phyloP scores from a whole-genome alignment of 495 filamentous ascomycete species.

The Aspergillus campestris region DNA sequence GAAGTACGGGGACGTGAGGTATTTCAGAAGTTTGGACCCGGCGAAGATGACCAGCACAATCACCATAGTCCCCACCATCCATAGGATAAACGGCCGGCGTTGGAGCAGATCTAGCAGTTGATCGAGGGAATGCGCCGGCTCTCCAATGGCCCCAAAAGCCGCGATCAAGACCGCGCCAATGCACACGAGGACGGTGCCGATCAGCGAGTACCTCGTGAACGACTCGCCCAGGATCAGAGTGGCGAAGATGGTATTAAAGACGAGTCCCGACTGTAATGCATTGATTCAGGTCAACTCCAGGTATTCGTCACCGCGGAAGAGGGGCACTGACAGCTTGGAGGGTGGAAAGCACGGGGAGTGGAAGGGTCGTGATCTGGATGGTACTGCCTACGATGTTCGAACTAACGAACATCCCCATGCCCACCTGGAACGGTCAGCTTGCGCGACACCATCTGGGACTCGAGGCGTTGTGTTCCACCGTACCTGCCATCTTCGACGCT shows the following conservation, averaged over 20 bases:
- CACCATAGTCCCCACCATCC: constrained; percentile 75
- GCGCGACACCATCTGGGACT: neutral
- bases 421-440: constrained; percentile 43
- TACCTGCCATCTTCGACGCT: constrained; percentile 88
- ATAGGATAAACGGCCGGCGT: constrained; percentile 70
- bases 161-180: constrained; percentile 82
- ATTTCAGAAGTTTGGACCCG: constrained; percentile 48
- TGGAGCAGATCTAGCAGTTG: constrained; percentile 74
- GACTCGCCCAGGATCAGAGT: constrained; percentile 88
- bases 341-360: constrained; percentile 88
- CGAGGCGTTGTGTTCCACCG: neutral
- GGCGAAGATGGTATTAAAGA: constrained; percentile 97
- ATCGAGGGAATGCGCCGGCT: constrained; percentile 80
- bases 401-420: constrained; percentile 94
- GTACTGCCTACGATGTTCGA: constrained; percentile 91
- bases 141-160: constrained; percentile 88
- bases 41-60: constrained; percentile 61
- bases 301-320: neutral
- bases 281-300: constrained; percentile 5
- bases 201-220: constrained; percentile 84
- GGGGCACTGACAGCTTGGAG: constrained; percentile 65
- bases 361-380: constrained; percentile 95
- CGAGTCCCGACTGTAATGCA: constrained; percentile 60
- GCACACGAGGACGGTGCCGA: constrained; percentile 83
- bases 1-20: constrained; percentile 29